phyloP scores from a whole-genome alignment of 352 stramenopile species.

The Thraustochytrium sp. region DNA sequence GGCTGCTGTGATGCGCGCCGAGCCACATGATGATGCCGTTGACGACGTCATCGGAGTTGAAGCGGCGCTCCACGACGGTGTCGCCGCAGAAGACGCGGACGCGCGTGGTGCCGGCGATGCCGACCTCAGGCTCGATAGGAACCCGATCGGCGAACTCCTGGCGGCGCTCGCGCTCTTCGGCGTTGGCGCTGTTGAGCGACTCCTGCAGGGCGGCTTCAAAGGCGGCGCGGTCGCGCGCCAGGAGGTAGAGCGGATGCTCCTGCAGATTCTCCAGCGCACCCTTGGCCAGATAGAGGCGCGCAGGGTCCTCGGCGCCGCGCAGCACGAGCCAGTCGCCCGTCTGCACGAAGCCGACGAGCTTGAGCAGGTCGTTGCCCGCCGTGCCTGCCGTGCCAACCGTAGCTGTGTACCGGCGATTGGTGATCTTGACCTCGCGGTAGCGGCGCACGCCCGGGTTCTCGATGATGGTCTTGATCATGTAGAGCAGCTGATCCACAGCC shows the following conservation, averaged over 20 bases:
- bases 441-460: conserved; percentile 24
- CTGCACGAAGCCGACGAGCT: conserved; percentile 2
- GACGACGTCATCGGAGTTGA: conserved; percentile 18
- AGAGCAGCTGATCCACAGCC: conserved; percentile 15
- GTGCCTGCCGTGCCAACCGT: background rate
- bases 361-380: background rate
- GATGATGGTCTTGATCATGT: conserved; percentile 42
- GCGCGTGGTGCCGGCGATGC: conserved; percentile 21
- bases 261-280: background rate
- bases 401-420: background rate
- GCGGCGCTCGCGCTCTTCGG: background rate
- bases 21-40: conserved; percentile 40
- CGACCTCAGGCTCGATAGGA: conserved; percentile 12
- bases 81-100: background rate
- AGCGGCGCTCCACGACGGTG: background rate
- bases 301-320: conserved; percentile 13
- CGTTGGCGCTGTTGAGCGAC: background rate
- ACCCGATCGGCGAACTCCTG: background rate
- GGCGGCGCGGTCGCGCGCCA: background rate
- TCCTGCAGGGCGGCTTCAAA: conserved; percentile 4
- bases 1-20: conserved; percentile 22
- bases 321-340: conserved; percentile 32
- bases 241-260: background rate
- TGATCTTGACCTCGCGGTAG: conserved; percentile 32
- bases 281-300: conserved; percentile 23